These are phyloP conservation scores for Iberis pinnata DNA, from an alignment of 345 rosid species.

Conservation along the genomic window DNA sequence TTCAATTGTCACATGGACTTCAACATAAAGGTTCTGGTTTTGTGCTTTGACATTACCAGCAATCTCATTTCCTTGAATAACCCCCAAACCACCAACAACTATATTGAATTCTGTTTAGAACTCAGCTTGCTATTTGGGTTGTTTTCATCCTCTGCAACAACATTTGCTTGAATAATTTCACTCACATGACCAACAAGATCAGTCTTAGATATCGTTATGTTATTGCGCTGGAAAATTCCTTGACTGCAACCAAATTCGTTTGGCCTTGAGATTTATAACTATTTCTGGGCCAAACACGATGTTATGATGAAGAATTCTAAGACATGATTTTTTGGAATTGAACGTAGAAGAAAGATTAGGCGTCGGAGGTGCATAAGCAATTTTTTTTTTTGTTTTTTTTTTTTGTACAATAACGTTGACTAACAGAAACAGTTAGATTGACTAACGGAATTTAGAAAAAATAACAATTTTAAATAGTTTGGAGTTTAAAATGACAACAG, in stretches of 20 bases:
- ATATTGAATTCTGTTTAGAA: conserved; percentile 27
- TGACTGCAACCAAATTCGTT: conserved; percentile 15
- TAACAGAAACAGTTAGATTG: too few relatives aligned
- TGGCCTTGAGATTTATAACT: conserved; percentile 27
- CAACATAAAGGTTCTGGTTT: conserved; percentile 24
- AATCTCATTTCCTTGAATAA: conserved; percentile 37
- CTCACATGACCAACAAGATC: conserved; percentile 20
- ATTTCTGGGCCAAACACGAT: too few relatives aligned
- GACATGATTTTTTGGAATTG: too few relatives aligned
- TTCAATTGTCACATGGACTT: conserved; percentile 29
- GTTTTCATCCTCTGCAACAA: conserved; percentile 22
- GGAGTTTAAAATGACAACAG: too few relatives aligned
- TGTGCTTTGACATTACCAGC: conserved; percentile 20
- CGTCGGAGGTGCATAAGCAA: too few relatives aligned
- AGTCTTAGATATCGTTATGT: conserved; percentile 5
- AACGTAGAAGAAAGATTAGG: too few relatives aligned
- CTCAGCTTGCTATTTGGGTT: conserved; percentile 1
- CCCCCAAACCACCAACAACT: conserved; percentile 34
- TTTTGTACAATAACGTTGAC: too few relatives aligned
- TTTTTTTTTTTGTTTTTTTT: too few relatives aligned
- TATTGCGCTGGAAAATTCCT: conserved; percentile 4
- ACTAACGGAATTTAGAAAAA: too few relatives aligned
- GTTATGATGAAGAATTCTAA: too few relatives aligned
- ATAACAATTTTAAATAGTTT: too few relatives aligned
- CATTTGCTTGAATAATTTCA: conserved; percentile 13